A percentile compares a stretch with the other conserved stretches of the same genome.
These are phyloP conservation scores for Venturia nashicola DNA, from an alignment of 2,329 filamentous ascomycete species.

Conservation along the genomic window DNA sequence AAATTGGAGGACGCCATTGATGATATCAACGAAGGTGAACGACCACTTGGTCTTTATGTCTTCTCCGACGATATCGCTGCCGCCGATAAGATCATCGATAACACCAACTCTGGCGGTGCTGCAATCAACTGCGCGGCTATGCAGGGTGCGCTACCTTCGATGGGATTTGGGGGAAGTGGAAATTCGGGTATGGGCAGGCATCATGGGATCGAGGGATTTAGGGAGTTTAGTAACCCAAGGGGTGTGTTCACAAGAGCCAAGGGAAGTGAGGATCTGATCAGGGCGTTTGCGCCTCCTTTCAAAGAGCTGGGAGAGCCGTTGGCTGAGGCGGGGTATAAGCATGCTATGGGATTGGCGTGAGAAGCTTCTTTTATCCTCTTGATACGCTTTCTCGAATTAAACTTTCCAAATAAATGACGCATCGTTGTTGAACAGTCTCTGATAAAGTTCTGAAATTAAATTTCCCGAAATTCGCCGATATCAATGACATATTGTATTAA, in stretches of 20 bases:
- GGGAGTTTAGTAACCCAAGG: conserved; percentile 8
- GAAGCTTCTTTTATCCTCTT: no score
- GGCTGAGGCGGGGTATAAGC: conserved; percentile 8
- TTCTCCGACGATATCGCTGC: conserved; percentile 6
- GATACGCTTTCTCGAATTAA: no score
- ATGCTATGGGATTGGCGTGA: conserved; percentile 6
- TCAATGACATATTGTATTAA: no score
- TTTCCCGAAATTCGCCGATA: no score
- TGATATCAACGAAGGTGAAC: conserved; percentile 8
- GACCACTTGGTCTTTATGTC: conserved; percentile 9
- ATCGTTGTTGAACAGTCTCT: no score
- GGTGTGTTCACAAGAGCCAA: neutral
- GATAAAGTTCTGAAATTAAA: no score
- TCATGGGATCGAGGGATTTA: conserved; percentile 8
- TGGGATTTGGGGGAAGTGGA: conserved; percentile 8
- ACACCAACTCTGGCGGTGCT: conserved; percentile 9
- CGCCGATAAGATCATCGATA: conserved; percentile 7
- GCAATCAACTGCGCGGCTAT: conserved; percentile 9
- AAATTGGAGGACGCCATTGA: conserved; percentile 7
- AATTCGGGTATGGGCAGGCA: conserved; percentile 8
- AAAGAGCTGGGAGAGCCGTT: conserved; percentile 2
- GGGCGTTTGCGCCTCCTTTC: conserved; percentile 6
- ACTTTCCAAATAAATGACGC: no score
- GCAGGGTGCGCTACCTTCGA: conserved; percentile 7
- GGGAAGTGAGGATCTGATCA: neutral